Evolutionary conservation across 2,329 filamentous ascomycete species (phyloP).

Genomic region (Ophiostoma triangulosporum): DNA sequence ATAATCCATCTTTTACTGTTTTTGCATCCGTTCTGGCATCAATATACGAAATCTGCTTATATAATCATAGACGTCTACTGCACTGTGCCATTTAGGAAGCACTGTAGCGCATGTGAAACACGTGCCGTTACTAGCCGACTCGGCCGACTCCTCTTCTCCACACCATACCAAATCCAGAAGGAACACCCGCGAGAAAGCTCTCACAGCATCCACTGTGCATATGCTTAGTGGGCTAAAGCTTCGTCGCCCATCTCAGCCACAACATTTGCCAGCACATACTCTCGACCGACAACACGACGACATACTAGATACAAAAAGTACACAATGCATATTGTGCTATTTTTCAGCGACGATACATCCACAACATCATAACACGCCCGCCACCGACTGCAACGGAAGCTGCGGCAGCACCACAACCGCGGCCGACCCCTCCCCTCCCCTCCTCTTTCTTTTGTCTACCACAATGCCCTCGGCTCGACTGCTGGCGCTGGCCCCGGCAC

Average conservation of each 20-base stretch:
- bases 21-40: too few species aligned
- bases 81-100: not conserved
- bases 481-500: conserved; percentile 8
- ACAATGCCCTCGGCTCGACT: conserved; percentile 9
- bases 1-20: not conserved
- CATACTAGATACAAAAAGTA: too few species aligned
- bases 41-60: too few species aligned
- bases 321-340: too few species aligned
- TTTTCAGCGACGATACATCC: too few species aligned
- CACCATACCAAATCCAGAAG: conserved; percentile 3
- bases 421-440: not conserved
- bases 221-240: not conserved
- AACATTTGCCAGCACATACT: too few species aligned
- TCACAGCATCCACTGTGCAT: not conserved
- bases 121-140: conserved; percentile 7
- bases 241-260: not conserved
- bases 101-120: conserved; percentile 4
- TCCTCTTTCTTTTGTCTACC: too few species aligned
- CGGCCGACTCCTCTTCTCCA: conserved; percentile 1
- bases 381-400: not conserved
- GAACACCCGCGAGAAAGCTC: conserved; percentile 1
- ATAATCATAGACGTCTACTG: too few species aligned
- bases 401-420: not conserved
- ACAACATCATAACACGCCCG: too few species aligned
- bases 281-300: too few species aligned